Evolutionary conservation across 2,329 filamentous ascomycete genomes (phyloP), one percentile per base, ranked within the genome.

Genomic region (Pseudogymnoascus sp.): DNA sequence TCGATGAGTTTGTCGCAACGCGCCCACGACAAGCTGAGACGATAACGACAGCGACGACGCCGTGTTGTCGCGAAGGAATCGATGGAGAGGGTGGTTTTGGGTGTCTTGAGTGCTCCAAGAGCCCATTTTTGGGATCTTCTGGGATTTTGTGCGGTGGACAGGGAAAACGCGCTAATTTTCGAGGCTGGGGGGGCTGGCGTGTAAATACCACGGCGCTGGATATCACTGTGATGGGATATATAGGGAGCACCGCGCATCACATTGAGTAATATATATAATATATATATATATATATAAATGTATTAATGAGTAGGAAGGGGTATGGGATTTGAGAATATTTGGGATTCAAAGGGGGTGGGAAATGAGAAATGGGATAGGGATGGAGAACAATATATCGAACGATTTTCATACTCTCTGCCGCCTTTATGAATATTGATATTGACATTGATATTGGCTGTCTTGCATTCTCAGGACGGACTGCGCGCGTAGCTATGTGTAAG

Each of bases 101-200:
- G 5, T 60, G 46, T 53, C 46, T 53, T 53, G 46, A 5, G 4
- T 38, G 37, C 59, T 23, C 34, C 59, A 60, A 12, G 23, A 40
- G 18, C 34, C 59, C 59, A 60, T 60, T 60, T 60, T 60, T 42
- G 59, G 59, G 37, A 40, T 8, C 23, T 40, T 40, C 18, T 25
- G 59, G 18, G 34, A 42, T 37, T 37, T 60, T 38, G 18, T 42
- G 18, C 21, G 11, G 59, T 16, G 10, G 34, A 28, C 59, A 40
- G 34, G 34, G 11, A 42, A 60, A 60, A 60, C 59, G 59, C 59
- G 59, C 59, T 60, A 60, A 40, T 60, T 60, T 59, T 37, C 59
- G 34, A 60, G 34, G 59, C 59, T 60, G 59, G 18, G 28, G 28
- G n/a, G 11, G 59, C 18, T 60, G 59, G 34, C 8, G 21, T 38